These are phyloP conservation scores for Mrakia gelida DNA, from an alignment of 768 basidiomycete genomes.

Conservation along the genomic window DNA sequence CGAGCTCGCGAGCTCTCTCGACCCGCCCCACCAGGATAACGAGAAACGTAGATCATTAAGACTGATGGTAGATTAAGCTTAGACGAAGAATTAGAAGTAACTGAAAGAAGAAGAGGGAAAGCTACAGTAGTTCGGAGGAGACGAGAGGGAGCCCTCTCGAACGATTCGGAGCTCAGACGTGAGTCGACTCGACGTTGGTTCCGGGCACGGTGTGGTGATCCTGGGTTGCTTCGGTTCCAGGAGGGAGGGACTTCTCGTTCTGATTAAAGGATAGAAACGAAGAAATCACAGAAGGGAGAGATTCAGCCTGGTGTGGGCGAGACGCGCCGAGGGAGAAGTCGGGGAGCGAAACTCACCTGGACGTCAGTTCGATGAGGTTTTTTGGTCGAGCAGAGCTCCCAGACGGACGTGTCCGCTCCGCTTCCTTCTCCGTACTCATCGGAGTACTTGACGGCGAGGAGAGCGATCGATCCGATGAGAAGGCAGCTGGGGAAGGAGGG, in stretches of 20 bases:
- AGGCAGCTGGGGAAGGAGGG: neutral
- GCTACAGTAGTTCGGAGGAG: no score
- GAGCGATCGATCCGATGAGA: neutral
- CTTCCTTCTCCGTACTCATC: neutral
- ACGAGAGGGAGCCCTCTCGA: no score
- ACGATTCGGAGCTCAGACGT: no score
- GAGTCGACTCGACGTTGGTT: no score
- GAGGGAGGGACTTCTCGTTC: no score
- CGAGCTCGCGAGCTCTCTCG: no score
- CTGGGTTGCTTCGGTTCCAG: no score
- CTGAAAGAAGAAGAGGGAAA: neutral
- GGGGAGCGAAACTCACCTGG: neutral
- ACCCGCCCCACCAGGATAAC: no score
- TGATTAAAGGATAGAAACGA: neutral
- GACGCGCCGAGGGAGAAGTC: neutral
- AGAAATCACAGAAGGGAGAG: neutral
- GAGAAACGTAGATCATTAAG: neutral
- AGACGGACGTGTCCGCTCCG: neutral
- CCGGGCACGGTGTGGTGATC: no score
- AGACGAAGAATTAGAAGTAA: no score
- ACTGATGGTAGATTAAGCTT: constrained; percentile 3
- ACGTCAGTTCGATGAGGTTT: neutral
- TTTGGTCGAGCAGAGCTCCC: neutral
- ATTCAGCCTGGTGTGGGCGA: no score
- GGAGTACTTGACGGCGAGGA: neutral